These are phyloP conservation scores for Tanozyma kutaoensis DNA, from an alignment of 805 yeast genomes.

Conservation along the genomic window DNA sequence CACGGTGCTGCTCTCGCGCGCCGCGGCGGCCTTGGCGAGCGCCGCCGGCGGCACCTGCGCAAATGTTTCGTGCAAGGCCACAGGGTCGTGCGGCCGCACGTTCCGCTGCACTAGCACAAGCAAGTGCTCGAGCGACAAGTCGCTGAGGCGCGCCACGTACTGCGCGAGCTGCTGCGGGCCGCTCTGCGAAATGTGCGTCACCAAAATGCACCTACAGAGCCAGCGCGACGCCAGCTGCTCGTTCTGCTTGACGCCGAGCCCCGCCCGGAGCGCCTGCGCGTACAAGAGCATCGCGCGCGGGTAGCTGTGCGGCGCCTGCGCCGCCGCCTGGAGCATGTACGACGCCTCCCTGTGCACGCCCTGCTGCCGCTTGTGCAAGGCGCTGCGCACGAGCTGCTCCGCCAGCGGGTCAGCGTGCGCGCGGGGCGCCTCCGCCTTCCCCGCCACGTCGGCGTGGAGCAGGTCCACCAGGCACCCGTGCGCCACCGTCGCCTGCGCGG, in stretches of 20 bases:
- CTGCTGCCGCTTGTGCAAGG: slow-evolving; percentile 35
- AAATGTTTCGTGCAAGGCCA: no score
- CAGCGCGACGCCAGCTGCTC: slow-evolving; percentile 41
- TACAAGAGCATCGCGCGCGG: slow-evolving; percentile 52
- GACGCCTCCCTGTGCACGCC: slow-evolving; percentile 60
- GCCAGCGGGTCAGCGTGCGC: slow-evolving; percentile 9
- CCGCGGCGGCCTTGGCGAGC: no score
- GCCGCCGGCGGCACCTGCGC: no score
- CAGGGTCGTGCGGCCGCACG: no score
- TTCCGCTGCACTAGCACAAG: slow-evolving; percentile 12
- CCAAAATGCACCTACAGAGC: slow-evolving; percentile 36
- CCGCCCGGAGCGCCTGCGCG: slow-evolving; percentile 52
- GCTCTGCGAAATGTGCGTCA: slow-evolving; percentile 4
- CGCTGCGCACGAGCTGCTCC: slow-evolving; percentile 26
- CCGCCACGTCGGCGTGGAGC: slow-evolving; percentile 12
- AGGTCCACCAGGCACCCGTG: no score
- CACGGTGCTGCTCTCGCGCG: slow-evolving; percentile 26
- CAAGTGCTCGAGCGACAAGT: slow-evolving; percentile 15
- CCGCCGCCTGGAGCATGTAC: slow-evolving; percentile 52
- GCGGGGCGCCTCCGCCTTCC: neutral
- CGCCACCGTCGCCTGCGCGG: no score
- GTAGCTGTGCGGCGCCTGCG: slow-evolving; percentile 43
- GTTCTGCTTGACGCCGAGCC: slow-evolving; percentile 54
- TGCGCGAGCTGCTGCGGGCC: slow-evolving; percentile 3
- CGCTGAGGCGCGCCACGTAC: slow-evolving; percentile 13